A percentile compares a stretch with the other conserved stretches of the same genome.
These are phyloP conservation scores for Mortierella antarctica DNA, from an alignment of 192 early-diverging fungal genomes.

Conservation along the genomic window DNA sequence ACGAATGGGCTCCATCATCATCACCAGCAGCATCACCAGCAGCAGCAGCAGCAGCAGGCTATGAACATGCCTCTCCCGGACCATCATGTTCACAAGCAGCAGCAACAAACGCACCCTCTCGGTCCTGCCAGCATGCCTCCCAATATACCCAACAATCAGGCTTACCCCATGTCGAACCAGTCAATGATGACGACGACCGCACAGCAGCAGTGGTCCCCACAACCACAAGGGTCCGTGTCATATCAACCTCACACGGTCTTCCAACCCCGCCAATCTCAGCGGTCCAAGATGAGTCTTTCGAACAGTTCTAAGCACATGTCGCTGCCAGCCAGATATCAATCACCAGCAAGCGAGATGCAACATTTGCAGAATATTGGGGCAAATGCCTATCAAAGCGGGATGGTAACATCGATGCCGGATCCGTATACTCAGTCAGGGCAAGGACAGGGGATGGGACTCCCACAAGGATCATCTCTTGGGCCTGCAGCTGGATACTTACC, in stretches of 20 bases:
- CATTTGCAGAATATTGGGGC: constrained; percentile 11
- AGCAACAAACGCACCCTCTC: neutral
- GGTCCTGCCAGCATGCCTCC: neutral
- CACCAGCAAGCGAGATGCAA: constrained; percentile 23
- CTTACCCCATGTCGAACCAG: neutral
- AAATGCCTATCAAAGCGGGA: neutral
- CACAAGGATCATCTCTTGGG: constrained; percentile 6
- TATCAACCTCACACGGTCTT: constrained; percentile 37
- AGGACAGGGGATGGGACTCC: neutral
- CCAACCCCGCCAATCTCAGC: constrained; percentile 20
- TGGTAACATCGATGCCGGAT: neutral
- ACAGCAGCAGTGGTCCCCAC: neutral
- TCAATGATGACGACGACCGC: neutral
- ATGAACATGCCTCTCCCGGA: no score
- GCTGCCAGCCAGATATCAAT: constrained; percentile 26
- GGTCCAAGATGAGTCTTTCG: constrained; percentile 7
- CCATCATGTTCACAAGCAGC: neutral
- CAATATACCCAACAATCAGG: no score
- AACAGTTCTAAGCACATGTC: constrained; percentile 21
- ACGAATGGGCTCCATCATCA: neutral
- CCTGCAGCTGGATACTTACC: constrained; percentile 41
- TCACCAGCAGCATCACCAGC: constrained; percentile 4
- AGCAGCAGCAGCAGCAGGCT: constrained; percentile 2
- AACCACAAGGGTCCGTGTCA: neutral
- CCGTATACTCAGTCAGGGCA: neutral